Evolutionary conservation across 768 basidiomycete species (phyloP), one percentile per base, ranked within the genome.

Genomic region (Gloeophyllum trabeum): DNA sequence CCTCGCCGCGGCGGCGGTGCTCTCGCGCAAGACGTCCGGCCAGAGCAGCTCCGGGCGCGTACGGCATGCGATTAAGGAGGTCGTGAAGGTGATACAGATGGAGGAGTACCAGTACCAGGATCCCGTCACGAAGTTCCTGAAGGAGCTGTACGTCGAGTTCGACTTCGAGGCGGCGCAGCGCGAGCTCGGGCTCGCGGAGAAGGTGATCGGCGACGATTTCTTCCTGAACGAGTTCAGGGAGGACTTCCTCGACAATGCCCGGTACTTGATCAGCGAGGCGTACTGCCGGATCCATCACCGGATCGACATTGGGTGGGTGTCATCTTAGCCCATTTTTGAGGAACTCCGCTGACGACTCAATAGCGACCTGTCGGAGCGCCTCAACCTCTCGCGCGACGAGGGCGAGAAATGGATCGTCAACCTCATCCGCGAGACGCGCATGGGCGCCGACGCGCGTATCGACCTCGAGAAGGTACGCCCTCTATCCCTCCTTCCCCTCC

Each of bases 371-470:
- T 96, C 93, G 6, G 83, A 89, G 54, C 80, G 94, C 6, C 72
- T 98, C 12, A 97, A 97, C 60, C 73, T 98, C 38, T 81, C 86
- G n/a, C 76, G 71, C 32, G 91, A 91, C 49, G 96, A 98, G 56
- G 96, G 94, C 40, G 96, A 99, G 59, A 94, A 94, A 54, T 99
- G 94, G 94, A 94, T 98, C 47, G 96, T 98, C 54, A 97, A 98
- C 67, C 83, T 98, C 47, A 96, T 98, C 54, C 80, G 96, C 24
- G 96, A 98, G 62, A 94, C 93, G 4, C 76, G 91, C 36, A 90
- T 94, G 84, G 90, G 90, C 12, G 83, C 88, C 1, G 94, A 98
- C 52, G 94, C 94, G 40, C 96, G 94, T 67, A 97, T 98, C 46
- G 94, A 98, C 60, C 71, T 98, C 21, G 91, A 93, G 62, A 91